Evolutionary conservation across 768 basidiomycete species (phyloP).

Genomic region (Hydnum rufescens): DNA sequence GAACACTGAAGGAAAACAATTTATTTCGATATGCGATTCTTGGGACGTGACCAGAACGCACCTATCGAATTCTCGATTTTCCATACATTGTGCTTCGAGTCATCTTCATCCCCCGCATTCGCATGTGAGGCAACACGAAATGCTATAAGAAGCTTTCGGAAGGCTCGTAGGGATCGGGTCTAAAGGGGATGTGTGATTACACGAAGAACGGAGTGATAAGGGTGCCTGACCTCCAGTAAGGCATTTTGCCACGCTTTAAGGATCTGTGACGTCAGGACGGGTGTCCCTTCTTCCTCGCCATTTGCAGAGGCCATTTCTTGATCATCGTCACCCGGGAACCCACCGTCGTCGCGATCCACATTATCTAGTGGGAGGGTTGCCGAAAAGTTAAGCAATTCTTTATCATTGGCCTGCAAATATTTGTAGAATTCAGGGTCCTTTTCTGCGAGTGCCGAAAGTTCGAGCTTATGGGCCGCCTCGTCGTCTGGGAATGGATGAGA

Average conservation of each 20-base stretch:
- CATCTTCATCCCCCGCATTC: conserved; percentile 58
- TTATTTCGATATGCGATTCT: neutral
- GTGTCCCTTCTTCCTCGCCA: conserved; percentile 21
- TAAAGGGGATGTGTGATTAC: conserved; percentile 16
- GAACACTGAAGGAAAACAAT: conserved; percentile 40
- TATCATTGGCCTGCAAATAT: conserved; percentile 90
- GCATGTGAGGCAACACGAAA: conserved; percentile 82
- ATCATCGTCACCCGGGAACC: conserved; percentile 26
- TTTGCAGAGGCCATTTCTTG: conserved; percentile 19
- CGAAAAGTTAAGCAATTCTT: conserved; percentile 70
- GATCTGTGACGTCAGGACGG: conserved; percentile 47
- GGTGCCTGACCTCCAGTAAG: conserved; percentile 48
- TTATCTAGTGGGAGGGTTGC: conserved; percentile 14
- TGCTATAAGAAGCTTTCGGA: conserved; percentile 69
- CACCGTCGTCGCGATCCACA: conserved; percentile 20
- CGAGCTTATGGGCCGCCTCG: conserved; percentile 51
- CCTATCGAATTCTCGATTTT: conserved; percentile 65
- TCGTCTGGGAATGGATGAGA: conserved; percentile 30
- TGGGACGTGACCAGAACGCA: conserved; percentile 15
- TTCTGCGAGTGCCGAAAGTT: conserved; percentile 75
- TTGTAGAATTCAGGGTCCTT: conserved; percentile 99
- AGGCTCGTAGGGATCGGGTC: conserved; percentile 68
- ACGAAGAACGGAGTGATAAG: neutral
- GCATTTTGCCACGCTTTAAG: conserved; percentile 76
- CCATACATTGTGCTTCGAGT: conserved; percentile 44